Percentiles rank a stretch among this genome's conserved stretches.
Conservation (phyloP, 2,329 filamentous ascomycete species). For the Penicillium frequentans region DNA sequence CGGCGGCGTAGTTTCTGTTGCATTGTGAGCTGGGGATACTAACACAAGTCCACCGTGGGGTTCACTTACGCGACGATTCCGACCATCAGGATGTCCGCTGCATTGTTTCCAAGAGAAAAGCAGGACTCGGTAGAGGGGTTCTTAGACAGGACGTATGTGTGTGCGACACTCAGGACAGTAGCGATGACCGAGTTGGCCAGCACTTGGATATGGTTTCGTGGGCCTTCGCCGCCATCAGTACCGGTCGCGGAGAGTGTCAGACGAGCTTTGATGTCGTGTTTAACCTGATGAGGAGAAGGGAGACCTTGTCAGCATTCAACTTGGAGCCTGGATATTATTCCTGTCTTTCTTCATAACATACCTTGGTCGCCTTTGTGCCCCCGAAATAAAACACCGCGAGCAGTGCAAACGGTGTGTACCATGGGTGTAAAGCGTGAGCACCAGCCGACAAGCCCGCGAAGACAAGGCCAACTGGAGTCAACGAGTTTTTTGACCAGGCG, state of each 20-base stretch:
- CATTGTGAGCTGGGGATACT: neutral
- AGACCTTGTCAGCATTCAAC: neutral
- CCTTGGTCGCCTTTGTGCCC: slow-evolving; percentile 81
- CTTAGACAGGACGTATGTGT: slow-evolving; percentile 45
- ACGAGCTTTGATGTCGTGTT: slow-evolving; percentile 79
- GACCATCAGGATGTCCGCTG: slow-evolving; percentile 39
- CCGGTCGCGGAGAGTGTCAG: slow-evolving; percentile 78
- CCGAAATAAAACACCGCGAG: slow-evolving; percentile 83
- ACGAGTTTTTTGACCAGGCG: slow-evolving; percentile 69
- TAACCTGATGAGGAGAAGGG: slow-evolving; percentile 59
- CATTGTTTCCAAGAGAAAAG: slow-evolving; percentile 36
- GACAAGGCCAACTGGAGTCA: slow-evolving; percentile 74
- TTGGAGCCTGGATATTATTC: neutral
- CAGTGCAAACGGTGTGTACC: slow-evolving; percentile 85
- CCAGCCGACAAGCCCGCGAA: slow-evolving; percentile 71
- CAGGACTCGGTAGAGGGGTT: slow-evolving; percentile 30
- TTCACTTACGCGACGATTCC: slow-evolving; percentile 42
- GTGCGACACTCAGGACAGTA: slow-evolving; percentile 60
- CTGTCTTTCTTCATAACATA: slow-evolving; percentile 33
- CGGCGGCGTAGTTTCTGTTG: slow-evolving; percentile 76
- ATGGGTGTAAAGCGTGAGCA: slow-evolving; percentile 87
- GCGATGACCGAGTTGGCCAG: slow-evolving; percentile 84
- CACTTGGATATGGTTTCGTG: slow-evolving; percentile 83
- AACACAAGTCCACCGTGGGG: neutral
- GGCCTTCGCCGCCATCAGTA: slow-evolving; percentile 71